These are phyloP conservation scores for Phaeotremella skinneri DNA, from an alignment of 768 basidiomycete genomes.

Conservation along the genomic window DNA sequence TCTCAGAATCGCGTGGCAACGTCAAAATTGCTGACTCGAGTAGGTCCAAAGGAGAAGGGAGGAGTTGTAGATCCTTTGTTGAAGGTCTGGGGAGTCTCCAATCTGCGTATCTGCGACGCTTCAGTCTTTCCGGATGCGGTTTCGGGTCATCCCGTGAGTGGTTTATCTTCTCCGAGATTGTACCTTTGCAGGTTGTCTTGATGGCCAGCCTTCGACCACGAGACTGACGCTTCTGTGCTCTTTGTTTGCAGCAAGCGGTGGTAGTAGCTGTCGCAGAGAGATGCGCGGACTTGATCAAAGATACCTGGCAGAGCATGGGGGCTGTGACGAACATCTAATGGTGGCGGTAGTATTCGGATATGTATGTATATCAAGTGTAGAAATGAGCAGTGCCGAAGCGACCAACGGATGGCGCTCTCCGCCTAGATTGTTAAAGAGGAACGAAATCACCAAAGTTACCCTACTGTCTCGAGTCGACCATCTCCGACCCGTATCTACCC, in stretches of 20 bases:
- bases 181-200: neutral
- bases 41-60: slow-evolving; percentile 2
- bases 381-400: too few species aligned
- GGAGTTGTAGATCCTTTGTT: too few species aligned
- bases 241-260: slow-evolving; percentile 15
- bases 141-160: slow-evolving; percentile 22
- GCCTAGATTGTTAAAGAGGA: too few species aligned
- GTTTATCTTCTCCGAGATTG: too few species aligned
- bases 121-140: slow-evolving; percentile 33
- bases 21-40: too few species aligned
- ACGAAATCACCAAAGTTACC: too few species aligned
- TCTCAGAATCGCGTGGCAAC: too few species aligned
- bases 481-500: too few species aligned
- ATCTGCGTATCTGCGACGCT: slow-evolving; percentile 30
- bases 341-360: too few species aligned
- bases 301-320: neutral
- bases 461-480: too few species aligned
- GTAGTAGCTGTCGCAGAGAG: slow-evolving; percentile 27
- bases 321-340: neutral
- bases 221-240: neutral
- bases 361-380: too few species aligned
- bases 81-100: slow-evolving; percentile 11
- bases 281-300: slow-evolving; percentile 24
- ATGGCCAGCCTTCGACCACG: neutral
- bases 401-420: too few species aligned